Base-by-base conservation (phyloP, 1,284 basidiomycete genomes). In the Trametes polyzona region DNA sequence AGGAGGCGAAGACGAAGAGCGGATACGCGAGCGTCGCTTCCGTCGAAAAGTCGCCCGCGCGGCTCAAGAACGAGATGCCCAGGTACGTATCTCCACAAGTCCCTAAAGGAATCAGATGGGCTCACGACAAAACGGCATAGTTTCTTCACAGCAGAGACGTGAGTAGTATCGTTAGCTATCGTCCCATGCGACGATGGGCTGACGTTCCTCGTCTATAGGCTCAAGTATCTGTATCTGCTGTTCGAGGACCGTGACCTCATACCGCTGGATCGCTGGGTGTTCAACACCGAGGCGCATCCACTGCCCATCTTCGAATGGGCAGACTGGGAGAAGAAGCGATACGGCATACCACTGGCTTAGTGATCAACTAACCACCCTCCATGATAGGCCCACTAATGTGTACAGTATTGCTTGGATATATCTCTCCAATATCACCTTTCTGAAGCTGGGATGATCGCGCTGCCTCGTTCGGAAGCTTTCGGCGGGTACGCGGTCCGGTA, bases 231-330 rank as follows among this genome's bases (percentile, higher is more conserved):
- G 23, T 88, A 86, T 65, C 76, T 89, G 17, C 71, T 86, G 58
- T 88, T 87, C 69, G 71, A 70, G 36, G 80, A 85, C 42, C 78
- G 82, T 33, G 84, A 86, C 47, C 70, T 79, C 1, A 61, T 92
- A 47, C 84, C 88, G 10, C 71, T 93, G 41, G 83, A 89, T 60
- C 72, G 82, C 60, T 93, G 88, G 83, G 89, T 93, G 29, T 88
- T 95, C 70, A 95, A 93, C 69, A 95, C 93, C 3, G 93, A 93
- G 71, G 90, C 90, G 4, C 91, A 93, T 66, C 85, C 89, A 1
- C 73, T 93, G 8, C 90, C 90, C 4, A 76, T 90, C n/a, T 90
- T 92, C 65, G 69, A 80, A 50, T 91, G 86, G 88, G 81, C 78
- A 3, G 61, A 65, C 9, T 69, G 67, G 70, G 73, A 74, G 63